Evolutionary conservation across 2,329 filamentous ascomycete genomes (phyloP).

Genomic region (Diaporthe amygdali): DNA sequence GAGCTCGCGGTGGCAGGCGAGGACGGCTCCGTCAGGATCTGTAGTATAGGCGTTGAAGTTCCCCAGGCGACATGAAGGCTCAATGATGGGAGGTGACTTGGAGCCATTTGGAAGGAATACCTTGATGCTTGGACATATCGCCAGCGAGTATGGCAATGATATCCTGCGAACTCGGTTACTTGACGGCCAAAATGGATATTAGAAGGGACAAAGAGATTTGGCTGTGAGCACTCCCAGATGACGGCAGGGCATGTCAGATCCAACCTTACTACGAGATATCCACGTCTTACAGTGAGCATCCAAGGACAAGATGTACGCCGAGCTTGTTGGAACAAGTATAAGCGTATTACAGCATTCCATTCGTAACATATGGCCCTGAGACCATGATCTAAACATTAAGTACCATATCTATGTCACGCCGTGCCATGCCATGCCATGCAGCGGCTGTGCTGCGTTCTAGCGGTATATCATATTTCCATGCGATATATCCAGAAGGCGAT

Average conservation of each 20-base stretch:
- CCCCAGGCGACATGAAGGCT: not conserved
- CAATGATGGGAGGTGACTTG: not conserved
- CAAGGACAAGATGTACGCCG: not conserved
- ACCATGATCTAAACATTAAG: constrained; percentile 22
- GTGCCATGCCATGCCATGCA: constrained; percentile 9
- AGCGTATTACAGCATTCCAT: not conserved
- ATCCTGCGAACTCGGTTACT: not conserved
- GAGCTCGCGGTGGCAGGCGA: constrained; percentile 63
- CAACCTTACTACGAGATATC: not conserved
- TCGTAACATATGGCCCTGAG: not conserved
- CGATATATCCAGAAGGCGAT: not conserved
- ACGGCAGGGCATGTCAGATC: not conserved
- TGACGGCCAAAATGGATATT: not conserved
- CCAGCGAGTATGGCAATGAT: not conserved
- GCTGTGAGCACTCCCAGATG: constrained; percentile 24
- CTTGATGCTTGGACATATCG: too few species aligned
- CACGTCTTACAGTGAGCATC: not conserved
- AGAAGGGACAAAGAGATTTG: not conserved
- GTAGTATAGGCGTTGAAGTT: constrained; percentile 43
- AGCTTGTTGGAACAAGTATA: not conserved
- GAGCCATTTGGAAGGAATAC: not conserved
- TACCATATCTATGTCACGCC: constrained; percentile 17
- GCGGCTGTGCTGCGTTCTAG: not conserved
- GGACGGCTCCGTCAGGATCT: constrained; percentile 65
- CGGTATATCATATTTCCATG: not conserved